Base-by-base conservation (phyloP, 148 eudicot genomes). In the Fagopyrum homotropicum region DNA sequence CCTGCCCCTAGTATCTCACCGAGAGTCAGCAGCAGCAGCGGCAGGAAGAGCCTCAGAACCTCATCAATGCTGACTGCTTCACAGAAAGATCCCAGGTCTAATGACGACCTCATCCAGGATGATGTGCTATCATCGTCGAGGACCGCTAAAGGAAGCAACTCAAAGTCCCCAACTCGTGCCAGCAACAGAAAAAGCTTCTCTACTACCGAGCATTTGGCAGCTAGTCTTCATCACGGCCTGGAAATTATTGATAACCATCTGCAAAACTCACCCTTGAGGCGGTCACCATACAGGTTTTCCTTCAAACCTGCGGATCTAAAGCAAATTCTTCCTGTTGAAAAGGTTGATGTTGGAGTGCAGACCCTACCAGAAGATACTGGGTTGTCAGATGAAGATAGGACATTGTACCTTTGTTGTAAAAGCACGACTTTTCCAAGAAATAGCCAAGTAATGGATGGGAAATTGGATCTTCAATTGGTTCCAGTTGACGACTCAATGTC, bases 291-390 rank as follows among this genome's bases (percentile, higher is more conserved):
- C 79, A 84, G 93, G 74, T 86, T 89, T 83, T 88, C 97, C 17
- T 88, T 77, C 77, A 92, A 87, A 77, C 88, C 87, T 55, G 52
- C 84, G 49, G 97, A 90, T 50, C 72, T 84, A 26, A 90, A 85
- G 77, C 81, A 85, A 73, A 52, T 79, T 46, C 74, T 83, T 52
- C 87, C 93, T 45, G 79, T 80, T 75, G 82, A 77, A 49, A 92
- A 89, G 84, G 92, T 90, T 72, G 90, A 96, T 79, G 90, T 86
- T 60, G 99, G 97, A n/a, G 81, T 89, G 74, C 99, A 92, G 85
- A 86, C 99, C 51, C 60, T 77, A 59, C 83, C 78, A 68, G 79
- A 74, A 75, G 80, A 82, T 68, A 59, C 63, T 54, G 88, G 83
- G 73, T 70, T 74, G 79, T 77, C 56, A 17, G 89, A 80, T 63